Evolutionary conservation across 495 filamentous ascomycete genomes (phyloP), one percentile per base, ranked within the genome.

Genomic region (Bacidia rubella): DNA sequence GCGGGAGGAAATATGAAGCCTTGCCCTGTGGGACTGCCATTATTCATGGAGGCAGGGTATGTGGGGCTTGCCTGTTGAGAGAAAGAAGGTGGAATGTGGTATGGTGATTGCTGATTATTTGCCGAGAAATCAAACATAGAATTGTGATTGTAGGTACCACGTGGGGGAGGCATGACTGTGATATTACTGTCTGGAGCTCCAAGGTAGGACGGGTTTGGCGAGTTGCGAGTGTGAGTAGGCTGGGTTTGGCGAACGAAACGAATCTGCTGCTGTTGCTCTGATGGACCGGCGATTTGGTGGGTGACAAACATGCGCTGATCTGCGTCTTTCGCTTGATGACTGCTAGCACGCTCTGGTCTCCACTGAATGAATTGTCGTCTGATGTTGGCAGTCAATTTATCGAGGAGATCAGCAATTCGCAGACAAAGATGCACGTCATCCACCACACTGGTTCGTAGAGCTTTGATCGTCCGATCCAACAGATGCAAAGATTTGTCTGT

Each of bases 371-470:
- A 90, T 12, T 85, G 76, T 48, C 79, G 80, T 20, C 83, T 75
- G 49, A 92, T 75, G 41, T 83, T 78, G 23, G 78, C 78, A 2
- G 85, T 90, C 45, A 93, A 68, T 7, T 82, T 82, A 63, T 93
- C 85, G 1, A 96, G 76, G 46, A 96, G 76, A 55, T 95, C 88
- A n/a, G 90, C 87, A 58, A 96, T 95, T 11, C 87, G 81, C 48
- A 89, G 87, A 26, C 82, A 90, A n/a, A 98, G 75, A 66, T 98
- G 92, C 19, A 98, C 86, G 60, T 97, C 92, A 63, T 98, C 92
- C 4, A 96, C 90, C 1, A 93, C 86, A 49, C 82, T 90, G 52
- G 78, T 85, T 21, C 85, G 78, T 21, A 98, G 72, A 20, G 86
- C 89, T 56, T 84, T 73, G 1, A 93, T 81, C 0, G 85, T 87